These are phyloP conservation scores for Penicillium sp. DNA, from an alignment of 2,329 filamentous ascomycete species.

Conservation along the genomic window DNA sequence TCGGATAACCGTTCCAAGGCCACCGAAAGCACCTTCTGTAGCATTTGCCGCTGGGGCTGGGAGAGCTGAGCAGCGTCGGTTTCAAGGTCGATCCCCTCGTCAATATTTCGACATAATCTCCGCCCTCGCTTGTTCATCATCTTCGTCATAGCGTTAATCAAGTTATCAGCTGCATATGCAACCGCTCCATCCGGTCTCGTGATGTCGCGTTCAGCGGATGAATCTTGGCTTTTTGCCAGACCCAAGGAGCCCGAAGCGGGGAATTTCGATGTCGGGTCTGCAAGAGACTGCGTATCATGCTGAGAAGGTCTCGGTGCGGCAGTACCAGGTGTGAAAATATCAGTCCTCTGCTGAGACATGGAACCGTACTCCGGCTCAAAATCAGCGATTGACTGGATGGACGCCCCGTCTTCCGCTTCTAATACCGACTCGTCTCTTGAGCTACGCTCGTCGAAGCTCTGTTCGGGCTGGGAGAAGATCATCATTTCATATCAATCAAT, in stretches of 20 bases:
- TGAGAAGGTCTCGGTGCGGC: slow-evolving; percentile 4
- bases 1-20: slow-evolving; percentile 28
- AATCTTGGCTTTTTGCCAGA: not conserved
- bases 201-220: not conserved
- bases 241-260: not conserved
- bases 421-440: slow-evolving; percentile 13
- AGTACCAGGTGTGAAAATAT: slow-evolving; percentile 1
- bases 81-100: slow-evolving; percentile 19
- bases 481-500: slow-evolving; percentile 35
- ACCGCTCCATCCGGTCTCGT: slow-evolving; percentile 22
- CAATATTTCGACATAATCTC: slow-evolving; percentile 19
- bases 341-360: not conserved
- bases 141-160: slow-evolving; percentile 34
- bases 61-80: slow-evolving; percentile 21
- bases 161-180: slow-evolving; percentile 28
- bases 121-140: slow-evolving; percentile 28
- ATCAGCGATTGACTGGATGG: slow-evolving; percentile 4
- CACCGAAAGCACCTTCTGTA: slow-evolving; percentile 30
- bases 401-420: slow-evolving; percentile 15
- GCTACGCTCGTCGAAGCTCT: slow-evolving; percentile 14
- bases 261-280: not conserved
- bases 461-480: slow-evolving; percentile 17
- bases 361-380: slow-evolving; percentile 7
- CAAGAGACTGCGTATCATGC: not conserved
- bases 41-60: slow-evolving; percentile 30